Base-by-base conservation (phyloP, 2,329 filamentous ascomycete genomes). In the Thelonectria blattea region DNA sequence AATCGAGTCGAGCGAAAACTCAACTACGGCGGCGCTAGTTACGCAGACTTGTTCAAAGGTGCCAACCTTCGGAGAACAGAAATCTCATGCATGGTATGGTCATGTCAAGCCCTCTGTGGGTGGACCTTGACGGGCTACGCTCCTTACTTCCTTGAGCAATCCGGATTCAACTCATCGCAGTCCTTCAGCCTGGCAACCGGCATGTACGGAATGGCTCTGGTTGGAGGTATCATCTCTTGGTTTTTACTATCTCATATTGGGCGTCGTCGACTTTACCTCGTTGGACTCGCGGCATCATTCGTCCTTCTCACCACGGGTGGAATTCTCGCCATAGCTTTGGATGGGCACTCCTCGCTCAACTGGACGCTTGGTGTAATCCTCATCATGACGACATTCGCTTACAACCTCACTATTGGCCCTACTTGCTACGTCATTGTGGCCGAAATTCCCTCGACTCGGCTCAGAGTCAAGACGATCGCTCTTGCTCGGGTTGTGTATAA, bases 381-480 rank as follows among this genome's bases (percentile, higher is more conserved):
- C 74, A 91, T 94, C 87, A 78, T 92, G 32, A 74, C 87, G 61
- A 88, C 91, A 1, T 78, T 92, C 45, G 83, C 87, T 67, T 95
- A 94, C 76, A 90, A 94, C 72, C 80, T 92, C 37, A 89, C 90
- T 0, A 91, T 95, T 52, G 91, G 91, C 22, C 93, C 91, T 0
- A 91, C 94, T 7, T 91, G 89, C 76, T 94, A 93, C 76, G 92
- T 90, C 0, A 83, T 94, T 20, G 91, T 94, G 7, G 85, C 90
- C 1, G 91, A 95, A 72, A 79, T 95, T 10, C 91, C 90, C 0
- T 91, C 91, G 0, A 85, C 89, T 9, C 83, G 91, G 4, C 82
- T 95, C 18, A 88, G 91, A 69, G 91, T 93, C 80, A 95, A 95
- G 79, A 94, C 91, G 0, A 88, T 94, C 12, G 91, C 92, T 0